phyloP scores from a whole-genome alignment of 1,284 basidiomycete genomes.

The Ganoderma boninense region DNA sequence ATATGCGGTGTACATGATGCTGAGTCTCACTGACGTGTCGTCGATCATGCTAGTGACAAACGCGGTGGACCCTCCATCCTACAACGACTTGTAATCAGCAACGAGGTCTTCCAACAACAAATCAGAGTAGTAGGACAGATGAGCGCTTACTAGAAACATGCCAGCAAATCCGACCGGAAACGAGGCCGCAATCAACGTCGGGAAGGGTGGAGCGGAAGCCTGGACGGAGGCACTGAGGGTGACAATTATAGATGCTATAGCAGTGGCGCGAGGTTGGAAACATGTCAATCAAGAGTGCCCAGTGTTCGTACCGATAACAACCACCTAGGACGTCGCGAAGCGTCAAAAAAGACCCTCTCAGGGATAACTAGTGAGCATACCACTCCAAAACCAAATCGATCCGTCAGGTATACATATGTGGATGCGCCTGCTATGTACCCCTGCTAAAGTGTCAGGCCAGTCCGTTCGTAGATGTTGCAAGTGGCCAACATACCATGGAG shows the following conservation, averaged over 20 bases:
- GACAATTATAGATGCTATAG: background rate
- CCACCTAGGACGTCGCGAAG: too few relatives aligned
- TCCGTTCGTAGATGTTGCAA: too few relatives aligned
- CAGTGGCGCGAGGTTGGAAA: too few relatives aligned
- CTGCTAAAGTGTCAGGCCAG: conserved; percentile 34
- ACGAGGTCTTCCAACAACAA: background rate
- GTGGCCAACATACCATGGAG: conserved; percentile 49
- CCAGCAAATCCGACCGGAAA: background rate
- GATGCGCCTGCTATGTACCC: conserved; percentile 57
- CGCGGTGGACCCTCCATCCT: background rate
- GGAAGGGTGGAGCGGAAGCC: background rate
- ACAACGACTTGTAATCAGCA: background rate
- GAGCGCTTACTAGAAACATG: background rate
- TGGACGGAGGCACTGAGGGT: background rate
- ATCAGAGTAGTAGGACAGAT: background rate
- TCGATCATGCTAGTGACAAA: background rate
- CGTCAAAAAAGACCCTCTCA: background rate
- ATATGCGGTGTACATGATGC: background rate
- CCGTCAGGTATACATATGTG: conserved; percentile 57
- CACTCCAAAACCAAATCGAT: conserved; percentile 64
- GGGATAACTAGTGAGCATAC: conserved; percentile 37
- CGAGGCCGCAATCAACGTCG: background rate
- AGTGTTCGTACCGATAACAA: too few relatives aligned
- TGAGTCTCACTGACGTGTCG: background rate
- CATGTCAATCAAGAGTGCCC: too few relatives aligned